Percentiles rank a stretch among this genome's conserved stretches.
phyloP scores from a whole-genome alignment of 345 rosid species.

The Ceriops decandra region DNA sequence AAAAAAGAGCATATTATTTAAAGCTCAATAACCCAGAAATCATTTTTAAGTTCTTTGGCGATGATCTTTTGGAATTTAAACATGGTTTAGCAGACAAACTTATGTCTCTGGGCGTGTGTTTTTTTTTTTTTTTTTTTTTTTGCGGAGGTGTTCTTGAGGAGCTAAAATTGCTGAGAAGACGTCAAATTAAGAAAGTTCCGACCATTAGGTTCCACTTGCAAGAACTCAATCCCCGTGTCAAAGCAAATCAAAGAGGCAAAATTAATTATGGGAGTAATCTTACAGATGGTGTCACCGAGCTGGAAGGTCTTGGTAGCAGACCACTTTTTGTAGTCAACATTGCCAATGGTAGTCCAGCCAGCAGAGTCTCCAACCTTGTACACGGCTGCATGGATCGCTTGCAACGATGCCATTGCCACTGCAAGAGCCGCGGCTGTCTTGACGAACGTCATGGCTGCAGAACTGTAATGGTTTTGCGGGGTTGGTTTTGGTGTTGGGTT shows the following conservation, averaged over 20 bases:
- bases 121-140: no score
- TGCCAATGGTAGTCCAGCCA: slow-evolving; percentile 94
- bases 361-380: slow-evolving; percentile 85
- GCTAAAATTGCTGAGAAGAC: background rate
- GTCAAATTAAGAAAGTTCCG: background rate
- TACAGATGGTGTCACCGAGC: slow-evolving; percentile 68
- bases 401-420: slow-evolving; percentile 11
- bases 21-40: background rate
- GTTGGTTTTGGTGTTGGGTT: no score
- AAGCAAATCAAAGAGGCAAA: no score
- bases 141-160: no score
- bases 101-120: no score
- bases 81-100: no score
- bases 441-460: slow-evolving; percentile 20
- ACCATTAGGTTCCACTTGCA: background rate
- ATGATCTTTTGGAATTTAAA: no score
- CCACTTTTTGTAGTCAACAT: slow-evolving; percentile 81
- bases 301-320: slow-evolving; percentile 66
- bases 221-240: no score
- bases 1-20: background rate
- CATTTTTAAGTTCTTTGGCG: background rate
- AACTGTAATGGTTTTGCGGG: background rate
- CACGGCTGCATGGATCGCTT: slow-evolving; percentile 42
- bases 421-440: slow-evolving; percentile 18
- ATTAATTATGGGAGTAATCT: slow-evolving; percentile 16